Percentiles rank a stretch among this genome's conserved stretches.
Evolutionary conservation across 2,329 filamentous ascomycete genomes (phyloP).

Genomic region (Knufia fluminis): DNA sequence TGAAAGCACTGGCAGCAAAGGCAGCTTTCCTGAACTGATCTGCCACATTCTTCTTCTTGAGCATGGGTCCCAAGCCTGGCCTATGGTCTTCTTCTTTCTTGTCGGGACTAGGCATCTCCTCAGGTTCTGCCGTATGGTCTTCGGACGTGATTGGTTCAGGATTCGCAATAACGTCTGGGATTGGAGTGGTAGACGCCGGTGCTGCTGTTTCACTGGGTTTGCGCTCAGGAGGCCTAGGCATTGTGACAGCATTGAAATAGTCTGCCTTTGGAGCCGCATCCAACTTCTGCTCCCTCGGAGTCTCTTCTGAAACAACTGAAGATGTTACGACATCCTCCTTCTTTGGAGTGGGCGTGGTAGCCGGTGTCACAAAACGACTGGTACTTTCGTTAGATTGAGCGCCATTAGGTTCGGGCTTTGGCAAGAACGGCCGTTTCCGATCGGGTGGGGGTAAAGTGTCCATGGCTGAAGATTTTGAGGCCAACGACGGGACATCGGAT

Average conservation of each 20-base stretch:
- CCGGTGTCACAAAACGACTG: constrained; percentile 29
- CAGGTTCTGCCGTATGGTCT: constrained; percentile 14
- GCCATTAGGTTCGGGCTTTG: constrained; percentile 24
- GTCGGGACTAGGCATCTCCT: constrained; percentile 38
- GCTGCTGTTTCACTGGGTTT: constrained; percentile 1
- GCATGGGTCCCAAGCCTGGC: constrained; percentile 84
- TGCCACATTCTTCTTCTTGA: constrained; percentile 69
- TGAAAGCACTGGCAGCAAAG: constrained; percentile 63
- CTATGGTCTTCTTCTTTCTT: constrained; percentile 47
- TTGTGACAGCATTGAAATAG: constrained; percentile 4
- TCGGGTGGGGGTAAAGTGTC: constrained; percentile 13
- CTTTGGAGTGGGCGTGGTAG: constrained; percentile 28
- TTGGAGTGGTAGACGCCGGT: constrained; percentile 2
- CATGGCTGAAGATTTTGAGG: constrained; percentile 8
- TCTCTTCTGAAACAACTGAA: not conserved
- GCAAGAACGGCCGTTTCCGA: constrained; percentile 11
- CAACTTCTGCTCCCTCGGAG: not conserved
- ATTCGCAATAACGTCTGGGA: not conserved
- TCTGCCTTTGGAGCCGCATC: not conserved
- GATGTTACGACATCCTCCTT: constrained; percentile 22
- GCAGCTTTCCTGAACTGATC: constrained; percentile 73
- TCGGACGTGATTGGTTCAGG: constrained; percentile 13
- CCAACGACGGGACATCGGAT: not conserved
- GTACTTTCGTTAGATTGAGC: constrained; percentile 24
- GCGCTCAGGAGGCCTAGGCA: not conserved